Evolutionary conservation across 345 rosid genomes (phyloP), one percentile per base, ranked within the genome.

Genomic region (Brassica nigra): DNA sequence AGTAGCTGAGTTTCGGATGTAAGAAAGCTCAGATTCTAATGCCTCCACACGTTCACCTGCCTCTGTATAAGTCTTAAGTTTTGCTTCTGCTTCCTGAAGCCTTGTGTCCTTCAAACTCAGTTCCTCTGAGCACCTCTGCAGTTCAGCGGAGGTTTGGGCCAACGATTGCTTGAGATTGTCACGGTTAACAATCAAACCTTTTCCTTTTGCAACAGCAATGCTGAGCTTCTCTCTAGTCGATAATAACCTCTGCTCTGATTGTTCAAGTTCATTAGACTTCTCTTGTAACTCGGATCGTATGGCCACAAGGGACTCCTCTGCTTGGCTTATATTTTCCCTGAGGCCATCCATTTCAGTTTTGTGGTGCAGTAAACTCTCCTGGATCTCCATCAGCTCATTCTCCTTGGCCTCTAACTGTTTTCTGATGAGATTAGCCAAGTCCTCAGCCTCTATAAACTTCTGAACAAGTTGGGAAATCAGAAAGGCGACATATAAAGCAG

Each of bases 151-250:
- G 75, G 86, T 89, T 83, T 88, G 92, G 5, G 94, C 88, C 66
- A 92, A 83, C 12, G 85, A 85, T 80, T 88, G 95, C 86, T 92
- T 95, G 69, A 91, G 76, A 85, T 81, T 84, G 80, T 95, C 99
- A 14, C 95, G 97, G 75, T 90, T 92, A 81, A 86, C 93, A 70
- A 92, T 84, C 83, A 95, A 83, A 75, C 97, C 95, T 85, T 95
- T 95, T 67, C 99, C 99, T 83, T 95, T 95, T 54, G 97, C 86
- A 80, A 95, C 97, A 67, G 99, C 99, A 66, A 95, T 91, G 85
- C 99, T 74, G 71, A 92, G 97, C 89, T 92, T 95, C 88, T 95
- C 99, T 86, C 98, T 88, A 66, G 91, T 75, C 16, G 97, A 89
- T 73, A 88, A 86, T 57, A 90, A 85, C 76, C 94, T 88, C 84